A percentile compares a stretch with the other conserved stretches of the same genome.
Conservation (phyloP, 441 rosid species). For the Mallotus repandus region DNA sequence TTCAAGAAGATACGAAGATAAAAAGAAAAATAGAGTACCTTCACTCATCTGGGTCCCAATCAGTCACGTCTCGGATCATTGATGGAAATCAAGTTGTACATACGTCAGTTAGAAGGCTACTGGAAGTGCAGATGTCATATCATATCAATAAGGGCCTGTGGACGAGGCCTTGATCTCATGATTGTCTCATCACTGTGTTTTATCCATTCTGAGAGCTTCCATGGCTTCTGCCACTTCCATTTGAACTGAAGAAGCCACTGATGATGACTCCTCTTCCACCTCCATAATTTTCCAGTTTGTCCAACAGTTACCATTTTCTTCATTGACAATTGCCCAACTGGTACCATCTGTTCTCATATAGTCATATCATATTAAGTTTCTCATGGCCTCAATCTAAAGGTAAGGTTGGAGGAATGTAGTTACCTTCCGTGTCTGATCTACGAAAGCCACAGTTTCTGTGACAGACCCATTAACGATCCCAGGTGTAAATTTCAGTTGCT, state of each 20-base stretch:
- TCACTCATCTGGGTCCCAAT: conserved; percentile 20
- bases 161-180: conserved; percentile 61
- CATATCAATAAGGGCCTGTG: conserved; percentile 41
- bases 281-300: conserved; percentile 86
- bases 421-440: conserved; percentile 74
- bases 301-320: conserved; percentile 68
- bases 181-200: conserved; percentile 84
- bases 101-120: conserved; percentile 24
- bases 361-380: not conserved
- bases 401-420: conserved; percentile 9
- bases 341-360: conserved; percentile 66
- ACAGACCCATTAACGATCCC: conserved; percentile 74
- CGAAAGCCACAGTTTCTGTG: conserved; percentile 58
- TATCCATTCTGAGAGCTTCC: conserved; percentile 95
- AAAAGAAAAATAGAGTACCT: conserved; percentile 28
- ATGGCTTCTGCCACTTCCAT: conserved; percentile 99
- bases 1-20: not conserved
- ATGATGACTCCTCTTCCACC: conserved; percentile 99
- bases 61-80: conserved; percentile 20
- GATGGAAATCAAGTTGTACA: conserved; percentile 25
- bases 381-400: conserved; percentile 17
- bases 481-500: conserved; percentile 86
- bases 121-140: conserved; percentile 27
- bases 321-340: conserved; percentile 69
- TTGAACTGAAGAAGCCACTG: conserved; percentile 95